These are phyloP conservation scores for Daldinia caldariorum DNA, from an alignment of 495 filamentous ascomycete genomes.

Conservation along the genomic window DNA sequence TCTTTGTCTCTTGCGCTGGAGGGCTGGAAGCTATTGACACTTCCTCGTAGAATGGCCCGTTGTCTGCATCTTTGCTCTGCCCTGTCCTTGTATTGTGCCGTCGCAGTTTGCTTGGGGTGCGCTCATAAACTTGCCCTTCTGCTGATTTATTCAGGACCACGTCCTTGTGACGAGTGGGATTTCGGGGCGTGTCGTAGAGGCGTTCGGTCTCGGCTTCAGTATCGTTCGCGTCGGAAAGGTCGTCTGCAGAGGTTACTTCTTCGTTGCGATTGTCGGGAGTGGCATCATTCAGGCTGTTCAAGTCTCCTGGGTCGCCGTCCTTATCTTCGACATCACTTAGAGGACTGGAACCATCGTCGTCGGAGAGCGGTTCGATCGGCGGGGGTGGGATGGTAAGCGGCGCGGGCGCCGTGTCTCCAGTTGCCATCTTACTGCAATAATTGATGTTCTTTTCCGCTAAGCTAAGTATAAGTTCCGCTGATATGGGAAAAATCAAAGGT, in stretches of 20 bases:
- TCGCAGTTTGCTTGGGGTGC: slow-evolving; percentile 74
- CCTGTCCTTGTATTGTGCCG: slow-evolving; percentile 48
- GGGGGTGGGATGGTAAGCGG: slow-evolving; percentile 58
- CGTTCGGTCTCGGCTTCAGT: slow-evolving; percentile 99
- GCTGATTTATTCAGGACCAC: slow-evolving; percentile 63
- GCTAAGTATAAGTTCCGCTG: background rate
- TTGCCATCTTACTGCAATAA: slow-evolving; percentile 51
- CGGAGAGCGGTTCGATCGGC: slow-evolving; percentile 50
- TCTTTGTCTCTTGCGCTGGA: slow-evolving; percentile 41
- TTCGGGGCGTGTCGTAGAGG: slow-evolving; percentile 89
- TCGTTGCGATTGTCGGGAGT: slow-evolving; percentile 64
- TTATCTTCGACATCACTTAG: slow-evolving; percentile 93
- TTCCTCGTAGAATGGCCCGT: slow-evolving; percentile 57
- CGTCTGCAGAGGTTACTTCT: slow-evolving; percentile 56
- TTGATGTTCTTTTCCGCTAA: background rate
- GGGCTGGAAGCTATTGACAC: slow-evolving; percentile 49
- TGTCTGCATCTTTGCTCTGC: slow-evolving; percentile 51
- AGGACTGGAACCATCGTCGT: slow-evolving; percentile 66
- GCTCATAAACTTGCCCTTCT: slow-evolving; percentile 58
- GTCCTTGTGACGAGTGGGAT: slow-evolving; percentile 67
- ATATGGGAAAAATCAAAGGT: slow-evolving; percentile 10
- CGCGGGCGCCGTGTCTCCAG: slow-evolving; percentile 58
- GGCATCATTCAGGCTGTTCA: slow-evolving; percentile 52
- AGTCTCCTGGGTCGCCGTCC: slow-evolving; percentile 59
- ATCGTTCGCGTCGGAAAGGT: slow-evolving; percentile 73